A percentile compares a stretch with the other conserved stretches of the same genome.
These are phyloP conservation scores for Alliaria petiolata DNA, from an alignment of 345 rosid genomes.

Conservation along the genomic window DNA sequence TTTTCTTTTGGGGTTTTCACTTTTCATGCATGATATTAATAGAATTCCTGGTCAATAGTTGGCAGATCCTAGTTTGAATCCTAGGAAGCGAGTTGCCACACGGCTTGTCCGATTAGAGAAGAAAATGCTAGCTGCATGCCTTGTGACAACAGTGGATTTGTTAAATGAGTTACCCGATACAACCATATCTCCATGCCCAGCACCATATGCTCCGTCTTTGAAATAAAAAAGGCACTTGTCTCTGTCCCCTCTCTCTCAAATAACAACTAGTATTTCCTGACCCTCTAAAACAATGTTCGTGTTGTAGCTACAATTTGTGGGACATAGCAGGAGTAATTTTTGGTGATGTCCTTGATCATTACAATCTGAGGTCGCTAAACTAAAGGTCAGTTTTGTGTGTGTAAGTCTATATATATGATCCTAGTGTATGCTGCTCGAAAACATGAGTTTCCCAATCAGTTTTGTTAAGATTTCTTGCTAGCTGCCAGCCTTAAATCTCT, in stretches of 20 bases:
- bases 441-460: not conserved
- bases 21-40: constrained; percentile 8
- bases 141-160: constrained; percentile 56
- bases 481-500: not conserved
- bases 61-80: constrained; percentile 64
- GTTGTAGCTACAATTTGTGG: constrained; percentile 13
- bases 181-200: constrained; percentile 80
- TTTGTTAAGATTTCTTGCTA: not conserved
- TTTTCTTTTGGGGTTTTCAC: too few species aligned
- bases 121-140: constrained; percentile 81
- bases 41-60: constrained; percentile 40
- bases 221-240: constrained; percentile 47
- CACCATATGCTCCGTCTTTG: constrained; percentile 74
- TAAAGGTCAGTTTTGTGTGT: constrained; percentile 11
- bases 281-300: not conserved
- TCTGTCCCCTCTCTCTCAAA: not conserved
- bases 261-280: not conserved
- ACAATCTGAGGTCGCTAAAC: constrained; percentile 7
- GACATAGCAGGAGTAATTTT: constrained; percentile 7
- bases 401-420: not conserved
- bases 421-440: too few species aligned
- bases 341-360: constrained; percentile 14
- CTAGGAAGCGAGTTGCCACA: constrained; percentile 87
- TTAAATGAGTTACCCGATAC: constrained; percentile 70
- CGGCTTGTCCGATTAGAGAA: constrained; percentile 85